Evolutionary conservation across 2,329 filamentous ascomycete genomes (phyloP), one percentile per base, ranked within the genome.

Genomic region (Didymella pomorum): DNA sequence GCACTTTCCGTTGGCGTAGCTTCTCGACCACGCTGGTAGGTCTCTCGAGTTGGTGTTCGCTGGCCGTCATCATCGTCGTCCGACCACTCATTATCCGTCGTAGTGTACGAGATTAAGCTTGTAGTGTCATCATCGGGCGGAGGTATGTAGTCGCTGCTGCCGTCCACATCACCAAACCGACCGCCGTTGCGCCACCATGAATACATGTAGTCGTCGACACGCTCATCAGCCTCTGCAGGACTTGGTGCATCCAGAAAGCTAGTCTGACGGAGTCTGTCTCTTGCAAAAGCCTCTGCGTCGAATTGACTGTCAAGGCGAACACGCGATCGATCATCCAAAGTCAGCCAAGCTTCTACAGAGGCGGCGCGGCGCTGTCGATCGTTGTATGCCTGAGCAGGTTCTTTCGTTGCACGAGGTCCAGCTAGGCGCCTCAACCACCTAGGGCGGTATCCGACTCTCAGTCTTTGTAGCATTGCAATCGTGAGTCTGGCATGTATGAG

Each of bases 171-270:
- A 1, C 94, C 93, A 88, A 92, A 97, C 80, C 91, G 91, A 8
- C 91, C 92, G 20, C 92, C 92, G 52, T 83, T 82, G 51, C 90
- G 87, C 90, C 92, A 98, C 86, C 93, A 95, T 28, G 82, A 82
- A 74, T 97, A 98, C 1, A 97, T 79, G 58, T 87, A 88, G 2
- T 84, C 83, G 63, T 94, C 89, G 2, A 97, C 80, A 37, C 86
- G 85, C 26, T 85, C 84, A 66, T 95, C 90, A 39, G 80, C 64
- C 16, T 79, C 73, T 46, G 77, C 76, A 0, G 60, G 23, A 16
- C 64, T 68, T 37, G 66, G 48, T 14, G 70, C 63, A 16, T 71
- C 61, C 45, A 71, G 70, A 14, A 64, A 64, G 10, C 73, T 71
- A 31, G 63, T 72, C 35, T 66, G 80, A 56, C 77, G 76, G 28